A percentile compares a stretch with the other conserved stretches of the same genome.
phyloP scores from a whole-genome alignment of 495 filamentous ascomycete genomes.

The Penicillium cataractarum region DNA sequence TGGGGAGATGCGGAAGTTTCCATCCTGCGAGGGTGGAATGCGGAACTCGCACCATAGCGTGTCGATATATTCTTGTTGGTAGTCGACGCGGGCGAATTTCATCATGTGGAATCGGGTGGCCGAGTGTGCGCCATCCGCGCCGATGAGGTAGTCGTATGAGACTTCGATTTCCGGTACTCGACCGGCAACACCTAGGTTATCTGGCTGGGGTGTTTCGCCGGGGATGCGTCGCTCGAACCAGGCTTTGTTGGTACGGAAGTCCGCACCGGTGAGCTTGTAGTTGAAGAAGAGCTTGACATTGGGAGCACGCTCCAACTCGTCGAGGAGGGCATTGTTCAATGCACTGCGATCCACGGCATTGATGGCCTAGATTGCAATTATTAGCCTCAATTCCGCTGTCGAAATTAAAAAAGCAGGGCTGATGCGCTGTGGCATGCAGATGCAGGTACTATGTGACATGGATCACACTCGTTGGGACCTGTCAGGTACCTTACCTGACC shows the following conservation, averaged over 20 bases:
- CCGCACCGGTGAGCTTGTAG: slow-evolving; percentile 85
- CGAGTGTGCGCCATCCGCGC: slow-evolving; percentile 96
- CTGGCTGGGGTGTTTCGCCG: slow-evolving; percentile 35
- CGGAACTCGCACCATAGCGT: slow-evolving; percentile 97
- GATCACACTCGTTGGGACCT: not conserved
- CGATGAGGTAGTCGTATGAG: slow-evolving; percentile 87
- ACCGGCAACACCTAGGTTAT: slow-evolving; percentile 34
- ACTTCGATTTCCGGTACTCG: slow-evolving; percentile 67
- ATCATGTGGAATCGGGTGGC: slow-evolving; percentile 88
- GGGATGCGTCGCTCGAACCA: slow-evolving; percentile 74
- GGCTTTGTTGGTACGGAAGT: slow-evolving; percentile 75
- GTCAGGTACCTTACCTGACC: slow-evolving; percentile 64
- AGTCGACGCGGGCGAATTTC: slow-evolving; percentile 87
- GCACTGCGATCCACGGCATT: slow-evolving; percentile 73
- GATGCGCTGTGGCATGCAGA: not conserved
- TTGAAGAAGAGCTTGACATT: slow-evolving; percentile 93
- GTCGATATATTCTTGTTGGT: slow-evolving; percentile 94
- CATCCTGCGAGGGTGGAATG: slow-evolving; percentile 61
- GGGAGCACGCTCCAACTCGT: slow-evolving; percentile 76
- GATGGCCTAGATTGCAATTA: slow-evolving; percentile 48
- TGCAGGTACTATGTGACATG: slow-evolving; percentile 2
- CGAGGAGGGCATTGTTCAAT: slow-evolving; percentile 84
- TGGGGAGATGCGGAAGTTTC: slow-evolving; percentile 76
- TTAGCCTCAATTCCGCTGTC: not conserved
- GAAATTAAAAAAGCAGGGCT: not conserved